These are phyloP conservation scores for Pseudoperonospora humuli DNA, from an alignment of 352 stramenopile species.

Conservation along the genomic window DNA sequence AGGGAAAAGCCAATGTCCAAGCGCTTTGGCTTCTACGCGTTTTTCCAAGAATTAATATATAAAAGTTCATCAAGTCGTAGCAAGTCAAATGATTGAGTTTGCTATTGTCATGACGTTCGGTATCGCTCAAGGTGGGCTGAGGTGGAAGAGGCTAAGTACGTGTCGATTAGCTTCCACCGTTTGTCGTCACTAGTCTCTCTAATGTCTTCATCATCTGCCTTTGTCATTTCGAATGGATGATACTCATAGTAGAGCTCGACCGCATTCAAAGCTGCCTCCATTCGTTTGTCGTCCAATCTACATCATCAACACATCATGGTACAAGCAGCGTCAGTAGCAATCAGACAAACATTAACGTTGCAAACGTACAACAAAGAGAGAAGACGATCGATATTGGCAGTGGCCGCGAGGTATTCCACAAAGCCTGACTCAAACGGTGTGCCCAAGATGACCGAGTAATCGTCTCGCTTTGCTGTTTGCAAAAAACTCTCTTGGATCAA, in stretches of 20 bases:
- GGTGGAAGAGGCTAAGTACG: constrained; percentile 13
- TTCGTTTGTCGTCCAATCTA: constrained; percentile 35
- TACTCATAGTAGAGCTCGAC: constrained; percentile 40
- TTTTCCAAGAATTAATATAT: too few species aligned
- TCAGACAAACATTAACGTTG: neutral
- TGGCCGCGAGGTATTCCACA: constrained; percentile 41
- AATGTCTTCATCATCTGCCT: neutral
- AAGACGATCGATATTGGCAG: constrained; percentile 24
- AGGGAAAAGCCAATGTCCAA: constrained; percentile 77
- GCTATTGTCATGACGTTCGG: constrained; percentile 9
- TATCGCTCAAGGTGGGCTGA: constrained; percentile 12
- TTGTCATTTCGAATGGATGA: constrained; percentile 5
- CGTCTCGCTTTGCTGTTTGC: constrained; percentile 25
- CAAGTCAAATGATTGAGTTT: constrained; percentile 2
- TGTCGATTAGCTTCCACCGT: constrained; percentile 19
- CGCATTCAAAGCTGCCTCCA: constrained; percentile 24
- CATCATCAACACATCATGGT: neutral
- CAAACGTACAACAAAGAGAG: constrained; percentile 18
- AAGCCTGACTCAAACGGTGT: constrained; percentile 39
- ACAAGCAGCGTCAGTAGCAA: neutral
- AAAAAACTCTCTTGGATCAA: constrained; percentile 36
- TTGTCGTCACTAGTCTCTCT: neutral
- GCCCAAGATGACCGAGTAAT: constrained; percentile 17
- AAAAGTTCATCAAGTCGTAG: too few species aligned
- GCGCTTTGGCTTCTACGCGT: constrained; percentile 52